Evolutionary conservation across 2,329 filamentous ascomycete genomes (phyloP).

Genomic region (Rugonectria rugulosa): DNA sequence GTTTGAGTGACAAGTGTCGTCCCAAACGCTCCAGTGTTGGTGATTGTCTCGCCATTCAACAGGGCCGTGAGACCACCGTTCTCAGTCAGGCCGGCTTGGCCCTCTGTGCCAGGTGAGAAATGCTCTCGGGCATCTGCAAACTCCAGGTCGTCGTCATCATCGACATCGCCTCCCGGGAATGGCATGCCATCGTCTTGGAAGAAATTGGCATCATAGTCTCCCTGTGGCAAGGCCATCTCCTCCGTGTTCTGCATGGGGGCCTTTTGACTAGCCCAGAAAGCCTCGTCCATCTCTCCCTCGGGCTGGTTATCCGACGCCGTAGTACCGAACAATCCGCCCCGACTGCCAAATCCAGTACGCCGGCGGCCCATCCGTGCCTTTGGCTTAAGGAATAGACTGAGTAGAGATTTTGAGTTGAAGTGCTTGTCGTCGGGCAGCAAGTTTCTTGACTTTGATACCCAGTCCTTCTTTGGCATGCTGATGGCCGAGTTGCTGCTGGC

Average conservation of each 20-base stretch:
- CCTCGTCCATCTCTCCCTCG: conserved; percentile 88
- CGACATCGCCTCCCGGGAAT: conserved; percentile 65
- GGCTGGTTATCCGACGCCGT: conserved; percentile 59
- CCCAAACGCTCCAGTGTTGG: conserved; percentile 63
- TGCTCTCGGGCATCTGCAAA: conserved; percentile 85
- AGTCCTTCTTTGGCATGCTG: conserved; percentile 89
- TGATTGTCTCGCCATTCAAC: conserved; percentile 59
- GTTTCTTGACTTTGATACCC: conserved; percentile 93
- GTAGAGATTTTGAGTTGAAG: conserved; percentile 91
- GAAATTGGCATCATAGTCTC: conserved; percentile 96
- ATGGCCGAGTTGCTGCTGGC: conserved; percentile 83
- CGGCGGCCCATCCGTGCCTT: conserved; percentile 82
- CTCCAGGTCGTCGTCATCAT: conserved; percentile 72
- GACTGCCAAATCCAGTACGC: conserved; percentile 59
- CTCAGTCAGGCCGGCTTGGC: conserved; percentile 55
- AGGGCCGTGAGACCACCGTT: conserved; percentile 59
- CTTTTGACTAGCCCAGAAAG: conserved; percentile 87
- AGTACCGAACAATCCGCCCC: conserved; percentile 51
- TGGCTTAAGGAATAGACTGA: conserved; percentile 93
- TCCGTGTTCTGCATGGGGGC: conserved; percentile 58
- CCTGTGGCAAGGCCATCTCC: conserved; percentile 66
- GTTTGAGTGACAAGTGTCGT: conserved; percentile 72
- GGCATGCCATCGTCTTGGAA: conserved; percentile 88
- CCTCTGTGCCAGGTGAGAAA: conserved; percentile 72
- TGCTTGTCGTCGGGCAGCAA: conserved; percentile 97